Percentiles rank a stretch among this genome's conserved stretches.
Evolutionary conservation across 2,329 filamentous ascomycete species (phyloP).

Genomic region (Exophiala sideris): DNA sequence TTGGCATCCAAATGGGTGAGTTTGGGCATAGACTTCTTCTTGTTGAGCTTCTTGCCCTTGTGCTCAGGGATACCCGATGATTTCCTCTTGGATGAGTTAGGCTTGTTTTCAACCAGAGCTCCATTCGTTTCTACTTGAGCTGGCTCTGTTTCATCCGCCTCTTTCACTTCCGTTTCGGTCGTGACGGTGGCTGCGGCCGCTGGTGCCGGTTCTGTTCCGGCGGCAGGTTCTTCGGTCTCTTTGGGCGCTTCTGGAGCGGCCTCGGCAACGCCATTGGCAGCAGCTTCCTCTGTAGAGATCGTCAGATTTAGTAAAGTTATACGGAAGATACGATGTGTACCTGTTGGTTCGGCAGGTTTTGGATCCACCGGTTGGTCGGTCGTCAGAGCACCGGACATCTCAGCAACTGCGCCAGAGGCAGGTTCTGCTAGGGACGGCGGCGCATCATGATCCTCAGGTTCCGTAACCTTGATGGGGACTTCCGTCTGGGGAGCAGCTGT

Average conservation of each 20-base stretch:
- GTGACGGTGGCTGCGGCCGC: slow-evolving; percentile 23
- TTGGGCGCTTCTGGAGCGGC: slow-evolving; percentile 27
- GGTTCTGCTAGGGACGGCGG: slow-evolving; percentile 26
- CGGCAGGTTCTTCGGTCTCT: slow-evolving; percentile 34
- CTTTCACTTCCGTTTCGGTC: slow-evolving; percentile 11
- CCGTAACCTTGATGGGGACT: slow-evolving; percentile 25
- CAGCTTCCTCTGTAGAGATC: slow-evolving; percentile 22
- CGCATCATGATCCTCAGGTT: slow-evolving; percentile 23
- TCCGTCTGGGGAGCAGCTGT: slow-evolving; percentile 15
- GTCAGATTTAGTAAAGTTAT: slow-evolving; percentile 1
- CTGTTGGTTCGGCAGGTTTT: slow-evolving; percentile 31
- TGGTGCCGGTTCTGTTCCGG: slow-evolving; percentile 9
- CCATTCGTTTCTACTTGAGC: slow-evolving; percentile 47
- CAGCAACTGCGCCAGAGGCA: slow-evolving; percentile 24
- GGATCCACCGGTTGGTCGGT: slow-evolving; percentile 37
- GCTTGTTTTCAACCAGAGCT: slow-evolving; percentile 50
- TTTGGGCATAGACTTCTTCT: slow-evolving; percentile 75
- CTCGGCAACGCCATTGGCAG: slow-evolving; percentile 27
- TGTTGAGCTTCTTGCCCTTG: slow-evolving; percentile 77
- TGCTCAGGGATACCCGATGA: slow-evolving; percentile 64
- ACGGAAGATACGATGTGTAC: slow-evolving; percentile 22
- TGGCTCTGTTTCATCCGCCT: slow-evolving; percentile 32
- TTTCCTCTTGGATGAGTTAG: slow-evolving; percentile 63
- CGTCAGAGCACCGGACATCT: slow-evolving; percentile 28
- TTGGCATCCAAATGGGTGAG: slow-evolving; percentile 73